Base-by-base conservation (phyloP, 495 filamentous ascomycete genomes). In the Penicillium chermesinum region DNA sequence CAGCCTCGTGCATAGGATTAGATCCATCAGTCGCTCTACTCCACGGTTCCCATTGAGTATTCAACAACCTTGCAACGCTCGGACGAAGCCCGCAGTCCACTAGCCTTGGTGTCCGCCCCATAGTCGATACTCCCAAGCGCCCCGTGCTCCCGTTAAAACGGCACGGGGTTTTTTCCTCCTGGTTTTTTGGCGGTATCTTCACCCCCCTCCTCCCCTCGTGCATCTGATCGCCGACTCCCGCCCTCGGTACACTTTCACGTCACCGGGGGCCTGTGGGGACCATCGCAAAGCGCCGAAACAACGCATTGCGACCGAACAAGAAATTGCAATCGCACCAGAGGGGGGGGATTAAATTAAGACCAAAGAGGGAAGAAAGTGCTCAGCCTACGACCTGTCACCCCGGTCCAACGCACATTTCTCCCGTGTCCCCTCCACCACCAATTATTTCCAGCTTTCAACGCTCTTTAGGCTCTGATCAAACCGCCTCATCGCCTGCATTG, bases 1-100 rank as follows among this genome's bases (percentile, higher is more conserved):
- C 55, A 52, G 52, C 52, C 55, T 54, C 51, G 52, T 38, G 37
- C 15, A 54, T 55, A 30, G 48, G 52, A 49, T 38, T 41, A 45
- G 54, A 52, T 57, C 46, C 44, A 21, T 34, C 2, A 16, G 32
- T n/a, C 21, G 19, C 40, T 40, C n/a, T 7, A 7, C 27, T 48
- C 16, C 20, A 17, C 25, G n/a, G n/a, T n/a, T 15, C 40, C 20
- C n/a, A n/a, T 19, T 20, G 4, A 19, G 22, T 20, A 40, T 19
- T 7, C 15, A 21, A 3, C 38, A n/a, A 13, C 13, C 21, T 25
- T 38, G 37, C 8, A 45, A 45, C 42, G 42, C 30, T 13, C 17
- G 14, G 2, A 20, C 38, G n/a, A n/a, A n/a, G n/a, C n/a, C n/a
- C 14, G 35, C 35, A 5, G 6, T 14, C 4, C 14, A 7, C 35